Evolutionary conservation across 371 early-diverging fungal species (phyloP).

Genomic region (Zychaea mexicana): DNA sequence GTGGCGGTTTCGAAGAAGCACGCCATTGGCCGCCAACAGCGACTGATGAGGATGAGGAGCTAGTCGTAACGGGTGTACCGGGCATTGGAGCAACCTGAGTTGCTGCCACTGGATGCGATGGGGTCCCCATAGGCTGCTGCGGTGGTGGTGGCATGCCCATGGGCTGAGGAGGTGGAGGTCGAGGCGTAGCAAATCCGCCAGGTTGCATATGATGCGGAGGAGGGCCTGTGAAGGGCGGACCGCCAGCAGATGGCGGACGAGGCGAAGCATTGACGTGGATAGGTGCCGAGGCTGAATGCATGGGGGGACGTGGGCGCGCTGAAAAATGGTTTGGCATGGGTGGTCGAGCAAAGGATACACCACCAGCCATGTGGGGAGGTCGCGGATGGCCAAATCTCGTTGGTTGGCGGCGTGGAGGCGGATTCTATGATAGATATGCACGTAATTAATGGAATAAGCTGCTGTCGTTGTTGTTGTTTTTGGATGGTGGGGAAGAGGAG

Average conservation of each 20-base stretch:
- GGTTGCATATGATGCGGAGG: conserved; percentile 4
- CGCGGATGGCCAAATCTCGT: conserved; percentile 30
- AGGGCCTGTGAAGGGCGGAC: not conserved
- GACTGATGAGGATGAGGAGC: conserved; percentile 4
- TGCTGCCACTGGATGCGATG: not conserved
- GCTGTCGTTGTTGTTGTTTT: not conserved
- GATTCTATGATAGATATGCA: conserved; percentile 28
- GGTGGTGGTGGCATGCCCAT: not conserved
- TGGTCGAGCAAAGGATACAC: conserved; percentile 19
- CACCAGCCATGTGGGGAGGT: conserved; percentile 17
- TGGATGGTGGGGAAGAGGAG: not conserved
- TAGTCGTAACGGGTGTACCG: not conserved
- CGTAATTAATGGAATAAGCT: conserved; percentile 3
- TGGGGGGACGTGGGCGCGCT: conserved; percentile 15
- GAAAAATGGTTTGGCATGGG: conserved; percentile 13
- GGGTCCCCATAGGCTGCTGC: not conserved
- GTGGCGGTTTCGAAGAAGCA: not conserved
- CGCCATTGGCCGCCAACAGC: conserved; percentile 9
- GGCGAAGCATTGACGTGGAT: not conserved
- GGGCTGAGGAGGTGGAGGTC: conserved; percentile 5
- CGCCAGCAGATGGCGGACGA: not conserved
- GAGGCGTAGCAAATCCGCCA: conserved; percentile 3
- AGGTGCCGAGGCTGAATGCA: conserved; percentile 9
- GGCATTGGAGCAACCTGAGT: not conserved
- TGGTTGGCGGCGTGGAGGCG: conserved; percentile 46